These are phyloP conservation scores for Maudiozyma turicensis DNA, from an alignment of 805 yeast genomes.

Conservation along the genomic window DNA sequence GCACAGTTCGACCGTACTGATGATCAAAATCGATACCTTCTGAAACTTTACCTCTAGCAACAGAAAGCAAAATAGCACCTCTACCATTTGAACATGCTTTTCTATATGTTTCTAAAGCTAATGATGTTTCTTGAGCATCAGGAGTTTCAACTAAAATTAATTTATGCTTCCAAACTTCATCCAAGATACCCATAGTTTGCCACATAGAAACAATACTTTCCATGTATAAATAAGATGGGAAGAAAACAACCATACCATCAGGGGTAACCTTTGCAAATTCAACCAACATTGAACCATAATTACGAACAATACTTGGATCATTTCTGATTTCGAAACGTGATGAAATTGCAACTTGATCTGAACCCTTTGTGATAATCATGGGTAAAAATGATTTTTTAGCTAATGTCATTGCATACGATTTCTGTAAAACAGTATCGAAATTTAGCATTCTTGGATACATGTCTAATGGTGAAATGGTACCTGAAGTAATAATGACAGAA, in stretches of 20 bases:
- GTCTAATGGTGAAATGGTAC: conserved; percentile 95
- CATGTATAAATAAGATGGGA: conserved; percentile 95
- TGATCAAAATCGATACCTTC: conserved; percentile 99
- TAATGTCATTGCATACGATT: conserved; percentile 91
- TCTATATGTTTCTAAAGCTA: conserved; percentile 90
- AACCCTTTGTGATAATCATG: conserved; percentile 91
- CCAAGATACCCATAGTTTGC: conserved; percentile 97
- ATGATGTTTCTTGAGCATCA: conserved; percentile 95
- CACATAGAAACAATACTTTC: conserved; percentile 96
- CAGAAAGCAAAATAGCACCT: conserved; percentile 92
- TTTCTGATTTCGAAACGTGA: conserved; percentile 94
- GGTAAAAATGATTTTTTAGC: conserved; percentile 90
- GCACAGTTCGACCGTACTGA: conserved; percentile 93
- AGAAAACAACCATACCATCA: conserved; percentile 95
- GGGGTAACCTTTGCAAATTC: conserved; percentile 95
- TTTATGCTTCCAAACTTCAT: conserved; percentile 97
- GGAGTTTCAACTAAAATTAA: conserved; percentile 95
- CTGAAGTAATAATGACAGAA: conserved; percentile 90
- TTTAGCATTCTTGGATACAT: conserved; percentile 97
- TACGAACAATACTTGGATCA: conserved; percentile 95
- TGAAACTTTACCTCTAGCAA: conserved; percentile 97
- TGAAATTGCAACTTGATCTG: conserved; percentile 95
- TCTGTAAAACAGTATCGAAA: conserved; percentile 87
- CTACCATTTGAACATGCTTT: conserved; percentile 96
- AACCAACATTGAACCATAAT: conserved; percentile 84